Evolutionary conservation across 129 eudicot species (phyloP).

Genomic region (Escallonia rubra): DNA sequence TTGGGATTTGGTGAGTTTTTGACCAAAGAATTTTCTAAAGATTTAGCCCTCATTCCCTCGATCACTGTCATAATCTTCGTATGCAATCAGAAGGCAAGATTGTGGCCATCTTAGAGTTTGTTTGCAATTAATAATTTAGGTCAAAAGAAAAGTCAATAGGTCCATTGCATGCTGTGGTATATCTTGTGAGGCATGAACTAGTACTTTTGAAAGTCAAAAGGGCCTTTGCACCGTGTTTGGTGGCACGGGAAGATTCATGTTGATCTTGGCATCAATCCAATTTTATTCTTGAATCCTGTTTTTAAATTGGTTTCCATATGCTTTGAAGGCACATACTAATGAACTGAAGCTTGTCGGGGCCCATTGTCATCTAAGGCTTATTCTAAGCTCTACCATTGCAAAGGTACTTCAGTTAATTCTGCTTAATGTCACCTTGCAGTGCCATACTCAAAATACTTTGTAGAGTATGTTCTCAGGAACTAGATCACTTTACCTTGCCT

Average conservation of each 20-base stretch:
- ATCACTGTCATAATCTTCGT: too few relatives aligned
- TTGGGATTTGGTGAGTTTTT: not conserved
- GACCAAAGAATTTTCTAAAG: not conserved
- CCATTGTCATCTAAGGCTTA: too few relatives aligned
- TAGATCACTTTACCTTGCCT: too few relatives aligned
- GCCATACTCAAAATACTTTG: too few relatives aligned
- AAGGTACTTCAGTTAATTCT: too few relatives aligned
- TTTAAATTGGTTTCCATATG: constrained; percentile 72
- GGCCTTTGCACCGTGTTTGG: not conserved
- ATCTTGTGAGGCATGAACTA: not conserved
- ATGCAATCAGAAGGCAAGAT: not conserved
- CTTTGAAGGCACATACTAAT: constrained; percentile 91
- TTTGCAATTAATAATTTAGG: too few relatives aligned
- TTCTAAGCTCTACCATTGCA: too few relatives aligned
- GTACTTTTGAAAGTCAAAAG: not conserved
- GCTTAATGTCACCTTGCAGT: not conserved
- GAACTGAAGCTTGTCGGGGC: too few relatives aligned
- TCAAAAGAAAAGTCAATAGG: not conserved
- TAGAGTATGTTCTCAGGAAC: too few relatives aligned
- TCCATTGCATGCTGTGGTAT: not conserved
- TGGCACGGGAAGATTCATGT: not conserved
- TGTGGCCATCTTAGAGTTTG: not conserved
- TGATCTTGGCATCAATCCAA: too few relatives aligned
- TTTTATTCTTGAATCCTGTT: too few relatives aligned
- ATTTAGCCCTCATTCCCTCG: not conserved